A percentile compares a stretch with the other conserved stretches of the same genome.
Conservation (phyloP, 1,139 yeast genomes). For the Eremothecium coryli region DNA sequence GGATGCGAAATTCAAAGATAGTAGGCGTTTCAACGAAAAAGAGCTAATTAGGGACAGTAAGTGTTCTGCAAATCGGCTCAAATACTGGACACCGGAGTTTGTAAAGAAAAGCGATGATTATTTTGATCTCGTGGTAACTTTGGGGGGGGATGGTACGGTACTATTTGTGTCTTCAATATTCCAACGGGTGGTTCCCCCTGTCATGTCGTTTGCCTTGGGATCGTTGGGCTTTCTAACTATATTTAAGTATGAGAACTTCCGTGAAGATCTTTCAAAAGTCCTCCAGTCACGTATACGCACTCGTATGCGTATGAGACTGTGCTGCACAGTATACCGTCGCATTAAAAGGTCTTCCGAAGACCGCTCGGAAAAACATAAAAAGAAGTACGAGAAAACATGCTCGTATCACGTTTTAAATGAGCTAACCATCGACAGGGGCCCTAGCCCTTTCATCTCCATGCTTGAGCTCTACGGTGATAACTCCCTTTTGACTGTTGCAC, state of each 20-base stretch:
- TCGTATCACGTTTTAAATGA: constrained; percentile 80
- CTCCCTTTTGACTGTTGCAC: constrained; percentile 69
- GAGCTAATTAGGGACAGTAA: constrained; percentile 28
- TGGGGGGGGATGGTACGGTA: constrained; percentile 91
- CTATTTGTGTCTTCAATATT: constrained; percentile 69
- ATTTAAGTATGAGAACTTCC: constrained; percentile 62
- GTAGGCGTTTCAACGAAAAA: constrained; percentile 52
- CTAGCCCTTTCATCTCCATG: constrained; percentile 78
- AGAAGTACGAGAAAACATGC: constrained; percentile 43
- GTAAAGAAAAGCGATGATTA: constrained; percentile 43
- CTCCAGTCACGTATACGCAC: constrained; percentile 66
- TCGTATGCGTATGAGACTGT: constrained; percentile 70
- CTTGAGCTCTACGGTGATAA: constrained; percentile 79
- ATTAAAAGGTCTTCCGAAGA: constrained; percentile 11
- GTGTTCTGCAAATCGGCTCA: constrained; percentile 34
- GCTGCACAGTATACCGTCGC: constrained; percentile 48
- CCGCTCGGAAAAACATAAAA: constrained; percentile 18
- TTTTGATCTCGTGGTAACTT: constrained; percentile 68
- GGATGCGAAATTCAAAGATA: constrained; percentile 51
- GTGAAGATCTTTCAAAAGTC: constrained; percentile 45
- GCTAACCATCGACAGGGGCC: constrained; percentile 79
- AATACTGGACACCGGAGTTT: constrained; percentile 60
- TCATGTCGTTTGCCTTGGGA: constrained; percentile 73
- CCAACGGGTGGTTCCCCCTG: constrained; percentile 79
- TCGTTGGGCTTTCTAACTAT: constrained; percentile 76